These are phyloP conservation scores for Venturiaceae sp. DNA, from an alignment of 2,329 filamentous ascomycete species.

Conservation along the genomic window DNA sequence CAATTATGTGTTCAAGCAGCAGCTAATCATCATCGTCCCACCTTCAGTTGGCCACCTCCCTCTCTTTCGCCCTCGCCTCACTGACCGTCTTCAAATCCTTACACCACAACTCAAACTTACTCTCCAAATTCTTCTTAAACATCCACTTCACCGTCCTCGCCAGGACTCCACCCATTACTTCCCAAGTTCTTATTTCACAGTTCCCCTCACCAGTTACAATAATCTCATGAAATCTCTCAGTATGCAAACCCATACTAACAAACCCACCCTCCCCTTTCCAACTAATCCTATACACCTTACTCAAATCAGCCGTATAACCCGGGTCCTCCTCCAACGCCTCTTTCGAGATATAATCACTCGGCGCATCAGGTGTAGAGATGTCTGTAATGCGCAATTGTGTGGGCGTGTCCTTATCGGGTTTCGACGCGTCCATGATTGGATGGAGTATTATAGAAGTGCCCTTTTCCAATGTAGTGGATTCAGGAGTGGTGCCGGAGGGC, in stretches of 20 bases:
- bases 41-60: background rate
- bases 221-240: slow-evolving; percentile 19
- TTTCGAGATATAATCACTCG: slow-evolving; percentile 13
- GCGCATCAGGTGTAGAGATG: slow-evolving; percentile 16
- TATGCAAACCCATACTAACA: slow-evolving; percentile 13
- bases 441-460: slow-evolving; percentile 15
- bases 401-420: slow-evolving; percentile 12
- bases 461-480: slow-evolving; percentile 10
- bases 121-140: slow-evolving; percentile 15
- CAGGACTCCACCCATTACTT: slow-evolving; percentile 16
- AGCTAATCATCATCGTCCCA: too few relatives aligned
- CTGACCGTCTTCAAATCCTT: slow-evolving; percentile 15
- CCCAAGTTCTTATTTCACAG: slow-evolving; percentile 20
- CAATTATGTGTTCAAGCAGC: too few relatives aligned
- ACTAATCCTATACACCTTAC: slow-evolving; percentile 13
- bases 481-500: background rate
- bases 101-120: slow-evolving; percentile 18
- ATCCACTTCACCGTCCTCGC: slow-evolving; percentile 19
- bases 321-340: slow-evolving; percentile 11
- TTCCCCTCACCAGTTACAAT: slow-evolving; percentile 14
- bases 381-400: slow-evolving; percentile 16
- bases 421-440: slow-evolving; percentile 16
- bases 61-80: slow-evolving; percentile 1
- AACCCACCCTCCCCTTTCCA: slow-evolving; percentile 17
- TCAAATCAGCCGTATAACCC: slow-evolving; percentile 13